Conservation (phyloP, 2,329 filamentous ascomycete genomes). For the Alternaria sp. region DNA sequence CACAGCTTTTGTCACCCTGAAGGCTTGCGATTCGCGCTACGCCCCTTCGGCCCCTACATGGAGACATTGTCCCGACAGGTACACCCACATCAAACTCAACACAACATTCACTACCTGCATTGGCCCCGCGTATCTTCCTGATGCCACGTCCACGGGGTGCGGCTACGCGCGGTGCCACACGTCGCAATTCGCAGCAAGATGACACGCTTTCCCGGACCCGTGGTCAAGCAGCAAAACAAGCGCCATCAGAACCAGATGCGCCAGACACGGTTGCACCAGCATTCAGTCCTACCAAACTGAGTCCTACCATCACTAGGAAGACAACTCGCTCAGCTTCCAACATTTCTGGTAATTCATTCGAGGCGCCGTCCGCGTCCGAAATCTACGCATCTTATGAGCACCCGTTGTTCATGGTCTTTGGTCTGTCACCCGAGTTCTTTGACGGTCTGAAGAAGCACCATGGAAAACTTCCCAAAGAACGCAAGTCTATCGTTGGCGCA, state of each 20-base stretch:
- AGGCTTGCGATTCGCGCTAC: constrained; percentile 44
- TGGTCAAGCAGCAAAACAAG: constrained; percentile 41
- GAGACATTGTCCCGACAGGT: constrained; percentile 25
- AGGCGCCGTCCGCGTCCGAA: constrained; percentile 31
- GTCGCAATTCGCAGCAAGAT: constrained; percentile 41
- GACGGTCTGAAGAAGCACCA: constrained; percentile 37
- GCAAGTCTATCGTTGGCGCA: constrained; percentile 22
- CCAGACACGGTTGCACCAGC: constrained; percentile 33
- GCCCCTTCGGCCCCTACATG: constrained; percentile 38
- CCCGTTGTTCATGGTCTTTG: constrained; percentile 44
- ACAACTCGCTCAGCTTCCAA: constrained; percentile 47
- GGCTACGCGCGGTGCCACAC: constrained; percentile 38
- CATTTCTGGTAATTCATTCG: constrained; percentile 41
- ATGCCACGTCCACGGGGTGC: constrained; percentile 38
- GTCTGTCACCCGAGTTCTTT: constrained; percentile 42
- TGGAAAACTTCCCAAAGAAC: constrained; percentile 35
- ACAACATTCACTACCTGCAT: constrained; percentile 9
- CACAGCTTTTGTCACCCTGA: constrained; percentile 40
- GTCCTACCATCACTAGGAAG: constrained; percentile 38
- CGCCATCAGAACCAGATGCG: constrained; percentile 36
- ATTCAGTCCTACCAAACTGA: constrained; percentile 33
- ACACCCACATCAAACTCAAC: constrained; percentile 13
- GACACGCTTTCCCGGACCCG: constrained; percentile 43
- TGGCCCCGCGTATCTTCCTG: constrained; percentile 3
- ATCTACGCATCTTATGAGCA: constrained; percentile 43